Conservation (phyloP, 305 asterid genomes). For the Rubia occidens region DNA sequence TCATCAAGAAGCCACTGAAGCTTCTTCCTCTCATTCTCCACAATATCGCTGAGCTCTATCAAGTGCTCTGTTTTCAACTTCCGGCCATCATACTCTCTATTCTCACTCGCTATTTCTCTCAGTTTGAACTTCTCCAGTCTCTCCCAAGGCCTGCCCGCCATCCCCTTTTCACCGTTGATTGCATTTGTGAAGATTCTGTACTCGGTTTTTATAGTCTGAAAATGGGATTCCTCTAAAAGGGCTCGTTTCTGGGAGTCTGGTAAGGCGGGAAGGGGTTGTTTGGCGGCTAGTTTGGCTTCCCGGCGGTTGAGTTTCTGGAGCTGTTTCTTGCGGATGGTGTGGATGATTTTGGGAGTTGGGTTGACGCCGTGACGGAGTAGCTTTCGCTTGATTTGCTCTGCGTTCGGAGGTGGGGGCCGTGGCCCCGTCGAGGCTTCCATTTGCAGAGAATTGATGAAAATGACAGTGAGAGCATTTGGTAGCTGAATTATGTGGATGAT, state of each 20-base stretch:
- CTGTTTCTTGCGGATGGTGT: constrained; percentile 74
- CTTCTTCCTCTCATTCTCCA: constrained; percentile 66
- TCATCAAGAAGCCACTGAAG: constrained; percentile 75
- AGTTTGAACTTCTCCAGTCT: constrained; percentile 50
- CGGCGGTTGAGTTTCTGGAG: constrained; percentile 75
- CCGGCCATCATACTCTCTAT: constrained; percentile 36
- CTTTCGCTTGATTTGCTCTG: constrained; percentile 43
- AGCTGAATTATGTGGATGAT: not conserved
- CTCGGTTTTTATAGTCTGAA: constrained; percentile 53
- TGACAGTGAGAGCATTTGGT: not conserved
- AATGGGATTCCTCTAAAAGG: constrained; percentile 48
- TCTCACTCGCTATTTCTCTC: constrained; percentile 48
- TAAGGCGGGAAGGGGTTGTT: constrained; percentile 37
- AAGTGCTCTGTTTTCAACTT: constrained; percentile 49
- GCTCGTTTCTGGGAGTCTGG: constrained; percentile 39
- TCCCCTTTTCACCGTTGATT: constrained; percentile 23
- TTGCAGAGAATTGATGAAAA: not conserved
- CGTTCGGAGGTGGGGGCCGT: constrained; percentile 40
- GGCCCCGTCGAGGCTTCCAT: constrained; percentile 75
- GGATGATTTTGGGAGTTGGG: constrained; percentile 79
- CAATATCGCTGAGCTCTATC: constrained; percentile 62
- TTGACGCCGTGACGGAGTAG: constrained; percentile 45
- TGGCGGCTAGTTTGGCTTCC: constrained; percentile 45
- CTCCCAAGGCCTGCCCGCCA: constrained; percentile 92
- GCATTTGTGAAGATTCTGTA: constrained; percentile 48